These are phyloP conservation scores for Salvia sclarea DNA, from an alignment of 305 asterid genomes.

Conservation along the genomic window DNA sequence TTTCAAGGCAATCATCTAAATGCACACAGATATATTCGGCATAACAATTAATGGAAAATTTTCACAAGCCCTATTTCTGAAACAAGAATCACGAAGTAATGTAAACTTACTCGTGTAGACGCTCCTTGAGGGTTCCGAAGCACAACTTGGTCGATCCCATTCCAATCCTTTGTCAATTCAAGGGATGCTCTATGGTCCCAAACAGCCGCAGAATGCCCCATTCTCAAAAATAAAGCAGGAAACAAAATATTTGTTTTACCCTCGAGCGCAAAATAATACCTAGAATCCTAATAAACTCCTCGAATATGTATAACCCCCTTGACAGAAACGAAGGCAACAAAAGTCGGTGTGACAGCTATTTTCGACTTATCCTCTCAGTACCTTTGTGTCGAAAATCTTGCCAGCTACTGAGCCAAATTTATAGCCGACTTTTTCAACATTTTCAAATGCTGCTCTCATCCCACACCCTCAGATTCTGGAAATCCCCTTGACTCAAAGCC, in stretches of 20 bases:
- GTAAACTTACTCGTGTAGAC: conserved; percentile 71
- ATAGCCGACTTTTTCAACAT: conserved; percentile 31
- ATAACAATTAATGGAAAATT: not conserved
- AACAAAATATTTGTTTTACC: not conserved
- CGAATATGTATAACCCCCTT: conserved; percentile 17
- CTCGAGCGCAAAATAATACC: conserved; percentile 28
- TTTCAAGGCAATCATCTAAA: conserved; percentile 6
- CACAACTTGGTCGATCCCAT: conserved; percentile 84
- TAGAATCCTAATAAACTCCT: conserved; percentile 29
- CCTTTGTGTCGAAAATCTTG: conserved; percentile 31
- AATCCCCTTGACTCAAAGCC: conserved; percentile 31
- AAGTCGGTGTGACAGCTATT: conserved; percentile 37
- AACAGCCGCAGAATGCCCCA: conserved; percentile 86
- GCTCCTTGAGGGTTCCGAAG: conserved; percentile 88
- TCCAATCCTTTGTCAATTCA: conserved; percentile 79
- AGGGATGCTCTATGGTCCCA: conserved; percentile 75
- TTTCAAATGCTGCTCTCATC: conserved; percentile 37
- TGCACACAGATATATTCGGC: conserved; percentile 22
- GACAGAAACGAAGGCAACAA: conserved; percentile 28
- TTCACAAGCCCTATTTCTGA: not conserved
- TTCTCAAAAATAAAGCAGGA: conserved; percentile 35
- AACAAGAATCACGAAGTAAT: conserved; percentile 20
- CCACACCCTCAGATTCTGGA: conserved; percentile 50
- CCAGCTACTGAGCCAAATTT: conserved; percentile 42
- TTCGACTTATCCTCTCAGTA: conserved; percentile 34